These are phyloP conservation scores for Botryotinia convoluta DNA, from an alignment of 2,329 filamentous ascomycete genomes.

Conservation along the genomic window DNA sequence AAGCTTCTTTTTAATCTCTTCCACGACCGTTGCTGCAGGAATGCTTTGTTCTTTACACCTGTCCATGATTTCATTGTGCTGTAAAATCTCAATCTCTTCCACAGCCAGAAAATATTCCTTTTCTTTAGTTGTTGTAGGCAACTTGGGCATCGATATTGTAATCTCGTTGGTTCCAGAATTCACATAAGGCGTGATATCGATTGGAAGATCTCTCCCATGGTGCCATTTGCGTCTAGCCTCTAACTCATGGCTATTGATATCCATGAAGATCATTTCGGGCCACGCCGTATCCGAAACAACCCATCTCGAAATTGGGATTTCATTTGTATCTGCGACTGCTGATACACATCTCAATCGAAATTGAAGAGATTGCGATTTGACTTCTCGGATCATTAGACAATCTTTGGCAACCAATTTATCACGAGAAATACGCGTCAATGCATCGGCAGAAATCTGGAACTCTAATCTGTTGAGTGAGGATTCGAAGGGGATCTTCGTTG, in stretches of 20 bases:
- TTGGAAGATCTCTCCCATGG: slow-evolving; percentile 70
- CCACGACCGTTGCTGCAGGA: slow-evolving; percentile 49
- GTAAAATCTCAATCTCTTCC: slow-evolving; percentile 63
- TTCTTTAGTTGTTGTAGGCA: slow-evolving; percentile 37
- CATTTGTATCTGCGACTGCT: slow-evolving; percentile 31
- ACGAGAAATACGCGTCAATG: slow-evolving; percentile 30
- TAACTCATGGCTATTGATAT: slow-evolving; percentile 58
- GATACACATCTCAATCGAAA: slow-evolving; percentile 68
- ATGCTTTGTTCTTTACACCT: slow-evolving; percentile 43
- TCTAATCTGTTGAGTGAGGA: slow-evolving; percentile 40
- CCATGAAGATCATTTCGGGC: slow-evolving; percentile 68
- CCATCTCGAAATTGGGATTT: slow-evolving; percentile 53
- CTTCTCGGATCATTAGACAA: slow-evolving; percentile 39
- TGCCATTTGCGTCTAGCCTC: slow-evolving; percentile 64
- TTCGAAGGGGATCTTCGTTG: slow-evolving; percentile 38
- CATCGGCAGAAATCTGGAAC: slow-evolving; percentile 34
- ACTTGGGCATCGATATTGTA: slow-evolving; percentile 29
- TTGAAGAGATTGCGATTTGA: slow-evolving; percentile 52
- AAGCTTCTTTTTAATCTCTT: slow-evolving; percentile 54
- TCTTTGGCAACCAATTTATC: slow-evolving; percentile 27
- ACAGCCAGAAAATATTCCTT: slow-evolving; percentile 63
- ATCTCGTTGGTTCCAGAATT: slow-evolving; percentile 26
- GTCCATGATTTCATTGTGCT: slow-evolving; percentile 45
- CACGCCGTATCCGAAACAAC: slow-evolving; percentile 61
- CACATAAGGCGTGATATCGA: slow-evolving; percentile 64